A percentile compares a stretch with the other conserved stretches of the same genome.
Evolutionary conservation across 495 filamentous ascomycete species (phyloP).

Genomic region (Rhypophila decipiens): DNA sequence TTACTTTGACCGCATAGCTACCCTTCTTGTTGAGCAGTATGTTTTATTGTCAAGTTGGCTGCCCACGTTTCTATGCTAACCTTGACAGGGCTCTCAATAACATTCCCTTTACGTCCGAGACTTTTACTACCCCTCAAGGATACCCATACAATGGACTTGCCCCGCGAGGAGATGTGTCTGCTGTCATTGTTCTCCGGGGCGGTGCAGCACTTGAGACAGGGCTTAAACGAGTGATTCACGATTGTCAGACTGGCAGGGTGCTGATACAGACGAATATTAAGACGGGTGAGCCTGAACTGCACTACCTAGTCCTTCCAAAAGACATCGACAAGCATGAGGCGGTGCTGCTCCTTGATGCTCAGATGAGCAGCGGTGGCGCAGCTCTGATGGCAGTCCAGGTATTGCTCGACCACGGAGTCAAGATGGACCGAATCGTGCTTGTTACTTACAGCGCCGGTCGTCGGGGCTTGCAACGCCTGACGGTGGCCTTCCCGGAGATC

Average conservation of each 20-base stretch:
- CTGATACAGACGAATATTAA: conserved; percentile 82
- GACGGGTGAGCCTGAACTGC: conserved; percentile 85
- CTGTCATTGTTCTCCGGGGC: conserved; percentile 81
- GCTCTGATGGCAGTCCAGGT: conserved; percentile 96
- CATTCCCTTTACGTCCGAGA: conserved; percentile 52
- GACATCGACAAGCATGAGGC: conserved; percentile 65
- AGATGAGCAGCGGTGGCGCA: conserved; percentile 89
- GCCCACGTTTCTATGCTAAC: conserved; percentile 10
- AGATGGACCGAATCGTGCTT: conserved; percentile 64
- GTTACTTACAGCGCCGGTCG: conserved; percentile 28
- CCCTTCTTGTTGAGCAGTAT: conserved; percentile 77
- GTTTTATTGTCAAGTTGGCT: neutral
- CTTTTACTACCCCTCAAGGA: conserved; percentile 63
- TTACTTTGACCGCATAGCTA: conserved; percentile 83
- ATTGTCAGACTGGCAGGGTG: conserved; percentile 81
- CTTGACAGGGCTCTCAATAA: conserved; percentile 61
- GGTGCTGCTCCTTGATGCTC: conserved; percentile 83
- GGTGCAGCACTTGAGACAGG: conserved; percentile 84
- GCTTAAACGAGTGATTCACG: conserved; percentile 79
- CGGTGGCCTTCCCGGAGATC: conserved; percentile 79
- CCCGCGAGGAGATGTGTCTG: conserved; percentile 64
- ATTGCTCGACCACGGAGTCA: conserved; percentile 88
- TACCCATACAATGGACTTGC: conserved; percentile 61
- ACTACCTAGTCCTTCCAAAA: conserved; percentile 71
- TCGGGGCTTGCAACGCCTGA: conserved; percentile 68